A percentile compares a stretch with the other conserved stretches of the same genome.
Evolutionary conservation across 2,329 filamentous ascomycete genomes (phyloP).

Genomic region (Colletotrichum orchidophilum): DNA sequence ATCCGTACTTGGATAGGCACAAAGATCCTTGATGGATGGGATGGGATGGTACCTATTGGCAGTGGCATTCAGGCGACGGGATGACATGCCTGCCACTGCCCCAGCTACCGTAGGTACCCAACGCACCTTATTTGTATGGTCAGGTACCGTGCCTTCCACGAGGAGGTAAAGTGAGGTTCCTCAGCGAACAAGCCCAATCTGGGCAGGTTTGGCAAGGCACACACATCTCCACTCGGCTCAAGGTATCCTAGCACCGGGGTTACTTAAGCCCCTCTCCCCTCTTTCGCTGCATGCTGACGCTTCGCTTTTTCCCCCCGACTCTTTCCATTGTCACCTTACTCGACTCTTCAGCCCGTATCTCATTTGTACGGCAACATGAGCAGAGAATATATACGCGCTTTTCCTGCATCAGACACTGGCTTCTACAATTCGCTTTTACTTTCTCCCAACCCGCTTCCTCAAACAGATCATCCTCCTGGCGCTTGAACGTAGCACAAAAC

Average conservation of each 20-base stretch:
- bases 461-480: constrained; percentile 25
- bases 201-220: background rate
- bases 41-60: background rate
- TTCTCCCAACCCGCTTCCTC: constrained; percentile 16
- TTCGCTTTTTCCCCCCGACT: constrained; percentile 7
- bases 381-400: constrained; percentile 29
- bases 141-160: background rate
- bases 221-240: background rate
- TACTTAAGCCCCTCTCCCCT: constrained; percentile 33
- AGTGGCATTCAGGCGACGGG: background rate
- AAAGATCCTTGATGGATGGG: background rate
- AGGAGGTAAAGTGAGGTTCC: background rate
- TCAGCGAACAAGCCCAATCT: constrained; percentile 15
- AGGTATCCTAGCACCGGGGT: constrained; percentile 14
- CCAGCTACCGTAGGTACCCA: background rate
- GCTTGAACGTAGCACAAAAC: constrained; percentile 2
- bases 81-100: background rate
- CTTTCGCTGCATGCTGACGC: background rate
- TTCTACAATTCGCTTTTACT: constrained; percentile 27
- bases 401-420: constrained; percentile 21
- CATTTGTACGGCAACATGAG: constrained; percentile 33
- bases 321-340: constrained; percentile 14
- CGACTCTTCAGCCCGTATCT: constrained; percentile 17
- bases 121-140: background rate
- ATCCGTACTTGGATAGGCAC: too few relatives aligned